A percentile compares a stretch with the other conserved stretches of the same genome.
Evolutionary conservation across 2,329 filamentous ascomycete genomes (phyloP).

Genomic region (Fusarium sp.): DNA sequence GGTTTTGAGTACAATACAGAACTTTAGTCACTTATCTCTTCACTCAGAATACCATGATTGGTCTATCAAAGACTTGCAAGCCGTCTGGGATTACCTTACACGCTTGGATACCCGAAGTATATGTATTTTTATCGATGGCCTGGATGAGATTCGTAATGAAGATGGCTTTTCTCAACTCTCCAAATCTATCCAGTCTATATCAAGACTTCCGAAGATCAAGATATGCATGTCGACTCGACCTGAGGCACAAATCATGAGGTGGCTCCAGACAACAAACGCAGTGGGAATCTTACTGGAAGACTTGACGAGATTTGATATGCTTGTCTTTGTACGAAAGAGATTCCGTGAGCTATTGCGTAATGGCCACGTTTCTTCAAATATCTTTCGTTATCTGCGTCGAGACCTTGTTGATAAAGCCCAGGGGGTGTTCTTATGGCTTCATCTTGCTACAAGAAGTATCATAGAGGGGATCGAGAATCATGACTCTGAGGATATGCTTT

Average conservation of each 20-base stretch:
- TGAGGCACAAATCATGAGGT: not conserved
- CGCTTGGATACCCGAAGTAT: too few relatives aligned
- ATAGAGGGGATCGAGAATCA: not conserved
- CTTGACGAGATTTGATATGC: not conserved
- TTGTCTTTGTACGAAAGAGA: not conserved
- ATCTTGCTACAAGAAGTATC: not conserved
- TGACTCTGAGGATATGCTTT: not conserved
- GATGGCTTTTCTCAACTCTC: not conserved
- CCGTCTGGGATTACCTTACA: rapidly evolving
- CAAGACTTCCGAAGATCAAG: rapidly evolving
- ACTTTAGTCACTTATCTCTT: rapidly evolving
- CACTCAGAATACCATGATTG: too few relatives aligned
- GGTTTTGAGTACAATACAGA: rapidly evolving
- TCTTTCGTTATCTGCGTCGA: rapidly evolving
- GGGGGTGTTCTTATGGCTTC: slow-evolving; percentile 2
- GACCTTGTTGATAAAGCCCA: not conserved
- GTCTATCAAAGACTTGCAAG: too few relatives aligned
- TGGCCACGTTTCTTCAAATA: rapidly evolving
- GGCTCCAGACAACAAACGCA: rapidly evolving
- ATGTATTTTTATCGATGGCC: too few relatives aligned
- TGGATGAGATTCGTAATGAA: too few relatives aligned
- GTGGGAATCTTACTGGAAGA: not conserved
- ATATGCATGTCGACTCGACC: not conserved
- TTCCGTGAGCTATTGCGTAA: rapidly evolving
- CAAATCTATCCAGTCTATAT: not conserved